phyloP scores from a whole-genome alignment of 2,329 filamentous ascomycete species.

The Trichoderma endophyticum region DNA sequence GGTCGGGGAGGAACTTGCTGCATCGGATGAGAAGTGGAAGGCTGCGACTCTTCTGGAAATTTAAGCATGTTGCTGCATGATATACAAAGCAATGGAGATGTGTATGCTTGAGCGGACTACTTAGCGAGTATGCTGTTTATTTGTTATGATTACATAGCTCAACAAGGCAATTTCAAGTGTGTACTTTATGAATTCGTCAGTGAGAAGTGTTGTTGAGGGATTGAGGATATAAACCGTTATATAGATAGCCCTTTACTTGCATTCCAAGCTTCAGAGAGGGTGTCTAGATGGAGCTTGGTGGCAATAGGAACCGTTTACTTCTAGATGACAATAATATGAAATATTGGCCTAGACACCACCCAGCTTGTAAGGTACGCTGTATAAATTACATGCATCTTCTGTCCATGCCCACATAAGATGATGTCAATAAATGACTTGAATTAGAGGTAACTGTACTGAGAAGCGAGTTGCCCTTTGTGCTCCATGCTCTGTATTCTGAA shows the following conservation, averaged over 20 bases:
- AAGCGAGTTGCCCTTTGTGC: background rate
- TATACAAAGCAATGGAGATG: background rate
- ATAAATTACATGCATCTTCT: background rate
- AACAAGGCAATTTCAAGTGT: background rate
- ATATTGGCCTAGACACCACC: background rate
- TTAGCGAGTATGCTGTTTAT: background rate
- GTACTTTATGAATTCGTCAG: background rate
- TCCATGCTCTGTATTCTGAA: background rate
- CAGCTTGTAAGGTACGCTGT: background rate
- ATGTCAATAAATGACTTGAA: background rate
- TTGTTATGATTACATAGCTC: background rate
- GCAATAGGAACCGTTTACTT: background rate
- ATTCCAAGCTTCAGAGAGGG: background rate
- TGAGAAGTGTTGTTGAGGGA: rapidly evolving
- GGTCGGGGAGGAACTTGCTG: conserved; percentile 24
- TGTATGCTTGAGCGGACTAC: background rate
- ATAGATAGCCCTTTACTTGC: background rate
- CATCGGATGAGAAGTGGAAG: conserved; percentile 33
- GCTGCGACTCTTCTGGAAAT: conserved; percentile 14
- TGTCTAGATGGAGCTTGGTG: background rate
- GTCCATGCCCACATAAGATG: background rate
- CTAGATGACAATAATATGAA: background rate
- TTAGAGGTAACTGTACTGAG: background rate
- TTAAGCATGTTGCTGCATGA: background rate
- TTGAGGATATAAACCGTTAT: background rate